These are phyloP conservation scores for Rubia balearica DNA, from an alignment of 305 asterid genomes.

Conservation along the genomic window DNA sequence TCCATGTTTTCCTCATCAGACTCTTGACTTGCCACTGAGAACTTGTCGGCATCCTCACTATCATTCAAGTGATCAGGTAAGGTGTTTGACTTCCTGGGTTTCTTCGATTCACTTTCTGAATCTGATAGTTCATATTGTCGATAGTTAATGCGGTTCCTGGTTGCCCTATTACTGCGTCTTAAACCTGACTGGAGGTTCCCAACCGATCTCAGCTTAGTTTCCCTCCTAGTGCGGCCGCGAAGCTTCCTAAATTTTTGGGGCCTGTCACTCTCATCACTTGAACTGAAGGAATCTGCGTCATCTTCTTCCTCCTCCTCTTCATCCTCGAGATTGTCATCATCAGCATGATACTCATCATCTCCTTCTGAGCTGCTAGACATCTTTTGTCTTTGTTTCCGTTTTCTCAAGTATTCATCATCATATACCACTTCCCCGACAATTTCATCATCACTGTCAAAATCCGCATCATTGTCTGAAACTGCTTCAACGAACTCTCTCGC, in stretches of 20 bases:
- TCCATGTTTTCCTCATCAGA: conserved; percentile 31
- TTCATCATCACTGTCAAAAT: conserved; percentile 79
- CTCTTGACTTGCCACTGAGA: conserved; percentile 38
- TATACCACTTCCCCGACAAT: conserved; percentile 93
- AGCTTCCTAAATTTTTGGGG: conserved; percentile 35
- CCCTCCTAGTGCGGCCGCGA: conserved; percentile 66
- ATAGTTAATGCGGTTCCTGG: conserved; percentile 65
- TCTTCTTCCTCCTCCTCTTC: conserved; percentile 74
- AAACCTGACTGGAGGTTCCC: conserved; percentile 57
- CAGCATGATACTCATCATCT: conserved; percentile 71
- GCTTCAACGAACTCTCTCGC: conserved; percentile 63
- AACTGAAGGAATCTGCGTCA: conserved; percentile 41
- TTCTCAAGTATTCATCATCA: conserved; percentile 76
- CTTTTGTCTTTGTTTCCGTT: conserved; percentile 48
- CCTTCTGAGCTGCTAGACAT: conserved; percentile 82
- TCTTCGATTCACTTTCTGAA: conserved; percentile 51
- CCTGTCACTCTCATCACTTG: conserved; percentile 61
- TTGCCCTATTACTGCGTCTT: conserved; percentile 86
- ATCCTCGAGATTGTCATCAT: conserved; percentile 73
- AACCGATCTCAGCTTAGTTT: conserved; percentile 53
- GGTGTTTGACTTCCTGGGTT: conserved; percentile 41
- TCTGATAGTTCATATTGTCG: conserved; percentile 72
- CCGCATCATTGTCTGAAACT: conserved; percentile 63
- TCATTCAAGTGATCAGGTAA: conserved; percentile 36
- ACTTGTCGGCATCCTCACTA: conserved; percentile 36